Evolutionary conservation across 106 monocot genomes (phyloP), one percentile per base, ranked within the genome.

Genomic region (Acorus calamus): DNA sequence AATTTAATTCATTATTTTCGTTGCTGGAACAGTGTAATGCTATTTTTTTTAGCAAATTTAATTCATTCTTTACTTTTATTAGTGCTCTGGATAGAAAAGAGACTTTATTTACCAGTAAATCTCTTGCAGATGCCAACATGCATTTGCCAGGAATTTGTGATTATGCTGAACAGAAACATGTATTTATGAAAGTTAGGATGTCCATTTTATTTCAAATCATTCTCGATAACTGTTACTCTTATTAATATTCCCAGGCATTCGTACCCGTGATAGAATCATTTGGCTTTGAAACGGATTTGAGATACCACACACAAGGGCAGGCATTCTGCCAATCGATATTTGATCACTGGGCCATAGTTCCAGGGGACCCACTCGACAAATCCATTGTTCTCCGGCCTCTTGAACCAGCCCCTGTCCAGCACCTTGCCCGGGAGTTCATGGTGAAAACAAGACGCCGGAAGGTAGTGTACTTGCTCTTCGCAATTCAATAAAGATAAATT

Each of bases 341-440:
- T 63, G 96, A 96, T 72, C 96, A 96, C 65, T 96, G 96, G 96
- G 83, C 86, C 47, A 96, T 91, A 49, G 96, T 96, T 60, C 96
- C 96, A 6, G 96, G 96, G 55, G 96, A 96, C 50, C 96, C 96
- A 5, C 84, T 96, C 11, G 96, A 96, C 71, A 96, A 96, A 61
- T 85, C 76, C 67, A 96, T 96, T 50, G 82, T 85, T 9, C 82
- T 96, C 4, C 81, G 96, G 2, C 96, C 96, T 45, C 84, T 96
- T 47, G 96, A 96, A 57, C 96, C 96, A 3, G 96, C 96, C 14
- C 90, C 96, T 8, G 74, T 91, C 60, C 90, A 90, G 65, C 96
- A 96, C 61, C 90, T 96, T 55, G 96, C 96, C 5, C 86, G 96
- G 13, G 96, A 96, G 50, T 96, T 96, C 69, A 91, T 96, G 96